Base-by-base conservation (phyloP, 768 basidiomycete species). In the Dacryopinax primogenitus region DNA sequence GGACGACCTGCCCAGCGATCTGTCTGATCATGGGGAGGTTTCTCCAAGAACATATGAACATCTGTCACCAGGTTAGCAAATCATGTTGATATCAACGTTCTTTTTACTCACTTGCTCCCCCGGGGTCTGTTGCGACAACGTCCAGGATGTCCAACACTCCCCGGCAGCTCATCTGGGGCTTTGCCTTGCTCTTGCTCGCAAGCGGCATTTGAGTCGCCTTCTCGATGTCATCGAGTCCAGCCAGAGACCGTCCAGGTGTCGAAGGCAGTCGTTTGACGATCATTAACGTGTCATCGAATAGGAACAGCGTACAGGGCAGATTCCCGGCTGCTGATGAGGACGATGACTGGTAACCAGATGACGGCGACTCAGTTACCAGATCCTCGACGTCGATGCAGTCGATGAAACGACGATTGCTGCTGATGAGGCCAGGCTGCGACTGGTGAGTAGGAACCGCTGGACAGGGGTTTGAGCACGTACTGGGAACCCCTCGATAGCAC, bases 311-410 rank as follows among this genome's bases (percentile, higher is more conserved):
- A 74, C 89, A 94, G 71, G 91, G 87, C 18, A 95, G 80, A 0
- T 81, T 78, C 1, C 77, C 80, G 0, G 75, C 62, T 2, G 63
- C 70, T 1, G 78, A 75, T 6, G 75, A 70, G 63, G 77, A 78
- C 13, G 78, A 76, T 34, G 80, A 71, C 15, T 80, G 76, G 12
- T 77, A 68, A n/a, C 74, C 70, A 1, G 70, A 67, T 30, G 78
- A 69, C 30, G 77, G 76, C 64, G 87, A 86, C 67, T 74, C 72
- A 32, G 69, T 64, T 0, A 73, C 72, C 3, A 74, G 37, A 71
- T 98, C 96, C 71, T 93, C 91, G 4, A 93, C 90, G 72, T 98
- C 96, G 69, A 98, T 86, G 66, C 87, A 91, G 73, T 93, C 93
- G 65, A 98, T 82, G 72, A 89, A 95, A 36, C 84, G 84, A 37